These are phyloP conservation scores for Fusarium pseudoanthophilum DNA, from an alignment of 2,329 filamentous ascomycete genomes.

Conservation along the genomic window DNA sequence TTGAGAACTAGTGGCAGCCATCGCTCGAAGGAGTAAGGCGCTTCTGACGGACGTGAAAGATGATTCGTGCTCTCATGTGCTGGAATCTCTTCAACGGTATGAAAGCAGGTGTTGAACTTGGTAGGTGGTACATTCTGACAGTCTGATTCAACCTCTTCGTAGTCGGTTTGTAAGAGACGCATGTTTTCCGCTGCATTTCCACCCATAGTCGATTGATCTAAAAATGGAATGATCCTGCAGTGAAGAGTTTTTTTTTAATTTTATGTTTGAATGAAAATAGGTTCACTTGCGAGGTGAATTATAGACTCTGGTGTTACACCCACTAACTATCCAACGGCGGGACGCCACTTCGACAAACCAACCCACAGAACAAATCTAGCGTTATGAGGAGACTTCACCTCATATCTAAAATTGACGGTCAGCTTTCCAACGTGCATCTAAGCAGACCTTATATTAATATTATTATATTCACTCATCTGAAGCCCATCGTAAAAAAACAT, in stretches of 20 bases:
- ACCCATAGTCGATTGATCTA: not conserved
- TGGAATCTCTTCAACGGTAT: not conserved
- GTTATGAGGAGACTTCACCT: not conserved
- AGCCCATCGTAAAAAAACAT: not conserved
- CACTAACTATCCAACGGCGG: not conserved
- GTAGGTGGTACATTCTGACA: slow-evolving; percentile 1
- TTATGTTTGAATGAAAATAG: not conserved
- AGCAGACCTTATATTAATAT: not conserved
- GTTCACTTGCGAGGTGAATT: not conserved
- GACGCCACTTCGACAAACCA: not conserved
- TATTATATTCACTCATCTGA: not conserved
- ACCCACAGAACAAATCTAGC: not conserved
- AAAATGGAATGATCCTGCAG: not conserved
- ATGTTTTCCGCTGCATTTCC: not conserved
- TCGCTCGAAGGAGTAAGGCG: slow-evolving; percentile 53
- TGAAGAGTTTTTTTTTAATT: not conserved
- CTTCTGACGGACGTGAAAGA: slow-evolving; percentile 33
- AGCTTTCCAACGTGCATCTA: not conserved
- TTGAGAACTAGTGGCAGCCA: slow-evolving; percentile 55
- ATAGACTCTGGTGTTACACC: no score
- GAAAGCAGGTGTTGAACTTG: slow-evolving; percentile 24
- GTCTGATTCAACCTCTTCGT: slow-evolving; percentile 2
- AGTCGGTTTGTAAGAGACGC: not conserved
- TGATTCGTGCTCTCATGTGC: not conserved
- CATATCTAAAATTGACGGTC: not conserved